Evolutionary conservation across 805 yeast genomes (phyloP), one percentile per base, ranked within the genome.

Genomic region (Myxozyma mucilagina): DNA sequence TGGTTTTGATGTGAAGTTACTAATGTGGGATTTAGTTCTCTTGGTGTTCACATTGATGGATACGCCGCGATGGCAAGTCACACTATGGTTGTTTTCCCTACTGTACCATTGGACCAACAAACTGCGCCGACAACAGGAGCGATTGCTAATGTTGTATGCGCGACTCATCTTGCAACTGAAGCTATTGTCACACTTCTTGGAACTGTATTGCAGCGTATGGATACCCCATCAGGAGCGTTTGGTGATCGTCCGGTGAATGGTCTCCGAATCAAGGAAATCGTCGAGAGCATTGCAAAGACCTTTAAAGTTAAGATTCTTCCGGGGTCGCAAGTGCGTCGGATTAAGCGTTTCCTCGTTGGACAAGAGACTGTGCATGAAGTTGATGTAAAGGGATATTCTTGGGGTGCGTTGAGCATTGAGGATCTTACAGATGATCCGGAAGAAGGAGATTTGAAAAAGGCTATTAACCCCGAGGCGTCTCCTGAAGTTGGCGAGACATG

Each of bases 41-140:
- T 93, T 34, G 99, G 97, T 52, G 92, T 87, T 61, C 97, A 94
- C 66, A 84, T 94, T 68, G 99, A 94, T 75, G 99, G 99, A 58
- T 94, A 92, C 78, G 89, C 97, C 11, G 85, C 96, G 1, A 84
- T 85, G 72, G 85, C 84, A 10, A 84, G 96, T 34, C 99, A 94
- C 75, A 92, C 97, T 1, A 71, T 90, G 64, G 94, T 91, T 35
- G 70, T 68, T 34, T 88, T 84, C 69, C 96, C 96, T 55, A 67
- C 61, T 9, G 60, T 68, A n/a, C 50, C 60, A 6, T 84, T 85
- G 36, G 86, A 85, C 41, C 79, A 73, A 60, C 76, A 73, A 29
- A 74, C 76, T 32, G 74, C 82, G 18, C 98, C 99, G 13, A 79
- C 89, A 60, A 78, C 87, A 63, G 97, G 97, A 10, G 75, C 84